Percentiles rank a stretch among this genome's conserved stretches.
Conservation (phyloP, 2,329 filamentous ascomycete genomes). For the Neonectria sp. region DNA sequence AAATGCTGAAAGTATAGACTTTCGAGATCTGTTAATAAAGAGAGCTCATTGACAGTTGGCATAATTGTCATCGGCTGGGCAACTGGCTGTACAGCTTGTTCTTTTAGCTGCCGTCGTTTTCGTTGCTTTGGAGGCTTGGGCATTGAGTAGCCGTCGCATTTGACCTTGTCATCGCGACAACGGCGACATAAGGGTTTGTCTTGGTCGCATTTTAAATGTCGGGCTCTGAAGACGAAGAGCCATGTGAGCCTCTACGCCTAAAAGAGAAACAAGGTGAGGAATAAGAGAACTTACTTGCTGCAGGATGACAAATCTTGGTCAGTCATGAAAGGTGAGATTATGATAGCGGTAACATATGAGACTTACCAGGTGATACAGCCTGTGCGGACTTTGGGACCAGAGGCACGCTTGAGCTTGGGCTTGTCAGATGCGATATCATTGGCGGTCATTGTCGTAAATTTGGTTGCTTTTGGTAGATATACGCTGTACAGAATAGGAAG, state of each 20-base stretch:
- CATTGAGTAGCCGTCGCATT: slow-evolving; percentile 42
- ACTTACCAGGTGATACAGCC: no score
- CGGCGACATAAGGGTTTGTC: slow-evolving; percentile 42
- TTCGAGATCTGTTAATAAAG: slow-evolving; percentile 22
- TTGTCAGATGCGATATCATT: no score
- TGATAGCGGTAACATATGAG: no score
- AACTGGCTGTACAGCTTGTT: slow-evolving; percentile 9
- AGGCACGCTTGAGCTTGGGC: no score
- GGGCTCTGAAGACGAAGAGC: slow-evolving; percentile 27
- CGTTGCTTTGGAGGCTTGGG: slow-evolving; percentile 14
- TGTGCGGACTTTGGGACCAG: no score
- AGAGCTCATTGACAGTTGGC: background rate
- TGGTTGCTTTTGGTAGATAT: no score
- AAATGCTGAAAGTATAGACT: slow-evolving; percentile 41
- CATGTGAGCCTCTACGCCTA: background rate
- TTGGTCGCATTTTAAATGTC: slow-evolving; percentile 48
- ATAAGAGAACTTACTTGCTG: no score
- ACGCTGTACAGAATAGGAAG: no score
- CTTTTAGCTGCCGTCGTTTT: background rate
- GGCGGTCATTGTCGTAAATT: no score
- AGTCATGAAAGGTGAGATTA: no score
- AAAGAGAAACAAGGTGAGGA: no score
- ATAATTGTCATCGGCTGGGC: slow-evolving; percentile 13
- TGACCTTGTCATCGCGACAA: slow-evolving; percentile 34
- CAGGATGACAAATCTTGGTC: no score